Percentiles rank a stretch among this genome's conserved stretches.
These are phyloP conservation scores for Jacaranda mimosifolia DNA, from an alignment of 257 asterid genomes.

Conservation along the genomic window DNA sequence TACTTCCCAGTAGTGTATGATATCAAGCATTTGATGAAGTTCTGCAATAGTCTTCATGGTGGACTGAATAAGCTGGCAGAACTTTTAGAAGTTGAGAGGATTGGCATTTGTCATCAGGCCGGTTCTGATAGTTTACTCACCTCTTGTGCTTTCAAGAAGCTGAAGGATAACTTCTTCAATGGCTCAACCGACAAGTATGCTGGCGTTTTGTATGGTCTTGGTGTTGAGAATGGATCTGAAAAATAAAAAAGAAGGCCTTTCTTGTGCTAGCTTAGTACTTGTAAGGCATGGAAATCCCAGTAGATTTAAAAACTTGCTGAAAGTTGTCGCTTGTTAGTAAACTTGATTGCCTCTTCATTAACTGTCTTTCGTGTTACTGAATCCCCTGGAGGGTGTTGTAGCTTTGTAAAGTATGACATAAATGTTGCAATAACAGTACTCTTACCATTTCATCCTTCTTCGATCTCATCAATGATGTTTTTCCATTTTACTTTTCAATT, in stretches of 20 bases:
- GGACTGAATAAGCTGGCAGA: conserved; percentile 53
- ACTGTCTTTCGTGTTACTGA: conserved; percentile 34
- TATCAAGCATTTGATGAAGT: conserved; percentile 55
- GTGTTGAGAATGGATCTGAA: conserved; percentile 48
- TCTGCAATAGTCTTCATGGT: conserved; percentile 53
- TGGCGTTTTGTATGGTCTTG: conserved; percentile 52
- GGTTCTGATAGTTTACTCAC: conserved; percentile 56
- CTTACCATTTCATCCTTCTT: conserved; percentile 27
- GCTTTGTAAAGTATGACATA: conserved; percentile 49
- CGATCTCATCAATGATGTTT: neutral
- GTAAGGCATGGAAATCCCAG: conserved; percentile 37
- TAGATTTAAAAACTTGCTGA: conserved; percentile 33
- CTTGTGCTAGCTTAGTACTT: conserved; percentile 35
- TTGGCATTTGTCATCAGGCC: conserved; percentile 53
- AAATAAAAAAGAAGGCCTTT: conserved; percentile 21
- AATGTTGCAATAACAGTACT: conserved; percentile 40
- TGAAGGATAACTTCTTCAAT: conserved; percentile 46
- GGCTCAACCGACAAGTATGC: conserved; percentile 46
- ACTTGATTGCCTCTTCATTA: conserved; percentile 32
- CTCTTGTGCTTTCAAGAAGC: conserved; percentile 46
- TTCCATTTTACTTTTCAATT: conserved; percentile 2
- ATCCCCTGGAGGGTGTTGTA: conserved; percentile 43
- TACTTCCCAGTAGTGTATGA: conserved; percentile 53
- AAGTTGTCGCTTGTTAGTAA: conserved; percentile 45
- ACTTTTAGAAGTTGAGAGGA: conserved; percentile 47